Percentiles rank a stretch among this genome's conserved stretches.
Conservation (phyloP, 2,329 filamentous ascomycete species). For the Fusarium proliferatum region DNA sequence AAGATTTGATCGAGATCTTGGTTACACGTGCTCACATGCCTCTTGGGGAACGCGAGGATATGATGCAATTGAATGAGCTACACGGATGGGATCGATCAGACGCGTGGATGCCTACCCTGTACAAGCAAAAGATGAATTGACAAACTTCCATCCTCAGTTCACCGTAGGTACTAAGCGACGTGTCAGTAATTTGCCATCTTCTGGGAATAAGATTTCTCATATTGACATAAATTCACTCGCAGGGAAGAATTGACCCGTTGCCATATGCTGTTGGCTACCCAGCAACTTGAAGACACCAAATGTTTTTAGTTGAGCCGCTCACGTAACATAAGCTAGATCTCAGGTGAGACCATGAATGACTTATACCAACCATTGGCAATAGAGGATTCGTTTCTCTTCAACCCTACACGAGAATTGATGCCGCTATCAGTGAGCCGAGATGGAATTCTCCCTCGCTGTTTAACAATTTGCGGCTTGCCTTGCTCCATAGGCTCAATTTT, state of each 20-base stretch:
- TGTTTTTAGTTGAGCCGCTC: too few relatives aligned
- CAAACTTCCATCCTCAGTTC: neutral
- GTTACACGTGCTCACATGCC: neutral
- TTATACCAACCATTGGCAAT: constrained; percentile 62
- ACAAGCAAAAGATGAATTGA: neutral
- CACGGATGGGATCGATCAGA: accelerated
- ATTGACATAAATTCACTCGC: constrained; percentile 51
- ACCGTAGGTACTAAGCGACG: constrained; percentile 61
- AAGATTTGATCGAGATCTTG: constrained; percentile 8
- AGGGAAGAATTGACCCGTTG: too few relatives aligned
- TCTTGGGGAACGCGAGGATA: accelerated
- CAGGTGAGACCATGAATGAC: constrained; percentile 66
- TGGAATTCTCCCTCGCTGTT: constrained; percentile 46
- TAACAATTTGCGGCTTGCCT: constrained; percentile 52
- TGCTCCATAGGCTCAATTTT: too few relatives aligned
- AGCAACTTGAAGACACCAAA: accelerated
- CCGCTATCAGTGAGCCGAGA: constrained; percentile 60
- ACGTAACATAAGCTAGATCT: constrained; percentile 50
- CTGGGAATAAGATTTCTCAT: constrained; percentile 69
- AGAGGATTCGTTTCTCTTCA: accelerated
- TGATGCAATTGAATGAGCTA: neutral
- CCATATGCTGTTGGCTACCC: too few relatives aligned
- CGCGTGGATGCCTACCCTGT: neutral
- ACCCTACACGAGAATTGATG: constrained; percentile 68
- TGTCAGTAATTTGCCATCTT: constrained; percentile 69